Percentiles rank a stretch among this genome's conserved stretches.
Conservation (phyloP, 2,329 filamentous ascomycete species). For the Sarocladium brachiariae region DNA sequence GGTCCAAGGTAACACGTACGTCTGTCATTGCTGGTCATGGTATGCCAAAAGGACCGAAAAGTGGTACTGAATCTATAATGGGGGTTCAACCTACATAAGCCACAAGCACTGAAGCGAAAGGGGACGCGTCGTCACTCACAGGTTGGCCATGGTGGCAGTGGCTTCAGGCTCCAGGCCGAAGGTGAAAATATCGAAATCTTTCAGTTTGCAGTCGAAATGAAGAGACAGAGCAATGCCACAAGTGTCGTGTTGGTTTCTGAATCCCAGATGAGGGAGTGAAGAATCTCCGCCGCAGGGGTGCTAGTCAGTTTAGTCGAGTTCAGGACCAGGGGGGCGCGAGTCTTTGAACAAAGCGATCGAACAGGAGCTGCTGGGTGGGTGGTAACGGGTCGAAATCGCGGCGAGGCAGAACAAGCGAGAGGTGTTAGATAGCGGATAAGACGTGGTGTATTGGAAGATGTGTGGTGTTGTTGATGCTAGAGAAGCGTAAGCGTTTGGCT, state of each 20-base stretch:
- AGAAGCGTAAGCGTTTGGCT: neutral
- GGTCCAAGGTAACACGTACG: conserved; percentile 39
- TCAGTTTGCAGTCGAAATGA: neutral
- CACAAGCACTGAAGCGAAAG: neutral
- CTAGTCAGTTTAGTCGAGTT: neutral
- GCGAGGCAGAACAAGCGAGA: neutral
- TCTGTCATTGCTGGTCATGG: conserved; percentile 67
- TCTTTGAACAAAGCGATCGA: too few relatives aligned
- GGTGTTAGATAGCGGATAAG: conserved; percentile 3
- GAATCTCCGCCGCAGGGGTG: neutral
- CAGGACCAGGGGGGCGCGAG: neutral
- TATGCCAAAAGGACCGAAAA: conserved; percentile 93
- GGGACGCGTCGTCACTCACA: conserved; percentile 18
- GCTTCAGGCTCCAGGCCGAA: conserved; percentile 15
- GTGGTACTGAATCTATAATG: conserved; percentile 48
- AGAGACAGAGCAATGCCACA: neutral
- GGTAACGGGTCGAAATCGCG: neutral
- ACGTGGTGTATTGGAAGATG: neutral
- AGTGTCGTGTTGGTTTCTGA: neutral
- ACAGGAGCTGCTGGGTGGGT: neutral
- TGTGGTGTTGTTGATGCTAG: neutral
- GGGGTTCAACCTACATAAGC: neutral
- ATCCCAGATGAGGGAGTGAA: neutral
- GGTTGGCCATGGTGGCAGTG: conserved; percentile 22
- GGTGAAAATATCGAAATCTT: neutral